Percentiles rank a stretch among this genome's conserved stretches.
Evolutionary conservation across 176 grass and related monocot species (phyloP).

Genomic region (Chloris gayana): DNA sequence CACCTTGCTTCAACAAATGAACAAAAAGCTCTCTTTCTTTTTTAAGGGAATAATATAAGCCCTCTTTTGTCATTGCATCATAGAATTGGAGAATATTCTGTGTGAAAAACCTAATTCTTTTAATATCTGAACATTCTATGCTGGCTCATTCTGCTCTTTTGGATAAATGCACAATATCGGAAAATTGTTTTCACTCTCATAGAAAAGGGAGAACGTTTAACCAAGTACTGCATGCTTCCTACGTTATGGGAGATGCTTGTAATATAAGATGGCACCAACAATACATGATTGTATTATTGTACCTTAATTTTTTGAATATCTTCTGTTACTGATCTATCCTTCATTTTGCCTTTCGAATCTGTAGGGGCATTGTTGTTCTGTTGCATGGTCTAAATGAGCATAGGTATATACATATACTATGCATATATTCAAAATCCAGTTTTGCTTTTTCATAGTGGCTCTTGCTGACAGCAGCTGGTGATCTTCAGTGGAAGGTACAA

Average conservation of each 20-base stretch:
- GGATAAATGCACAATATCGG: background rate
- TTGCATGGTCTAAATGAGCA: conserved; percentile 96
- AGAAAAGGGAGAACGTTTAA: background rate
- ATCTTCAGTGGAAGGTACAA: conserved; percentile 82
- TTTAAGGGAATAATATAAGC: background rate
- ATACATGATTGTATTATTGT: background rate
- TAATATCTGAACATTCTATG: background rate
- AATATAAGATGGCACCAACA: conserved; percentile 9
- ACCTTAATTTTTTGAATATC: conserved; percentile 13
- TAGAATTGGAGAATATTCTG: conserved; percentile 4
- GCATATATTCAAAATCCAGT: background rate
- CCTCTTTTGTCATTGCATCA: background rate
- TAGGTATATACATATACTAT: conserved; percentile 63
- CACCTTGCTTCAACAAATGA: background rate
- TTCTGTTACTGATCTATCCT: conserved; percentile 5
- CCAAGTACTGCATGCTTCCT: background rate
- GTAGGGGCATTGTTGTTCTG: conserved; percentile 75
- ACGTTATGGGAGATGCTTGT: conserved; percentile 5
- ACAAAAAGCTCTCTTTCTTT: no score
- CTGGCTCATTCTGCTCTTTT: conserved; percentile 4
- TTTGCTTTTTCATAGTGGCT: conserved; percentile 37
- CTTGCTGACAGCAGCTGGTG: conserved; percentile 46
- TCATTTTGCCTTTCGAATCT: conserved; percentile 33
- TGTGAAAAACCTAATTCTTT: background rate
- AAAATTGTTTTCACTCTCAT: background rate